Percentiles rank a stretch among this genome's conserved stretches.
Evolutionary conservation across 2,329 filamentous ascomycete genomes (phyloP).

Genomic region (Blastomyces percursus): DNA sequence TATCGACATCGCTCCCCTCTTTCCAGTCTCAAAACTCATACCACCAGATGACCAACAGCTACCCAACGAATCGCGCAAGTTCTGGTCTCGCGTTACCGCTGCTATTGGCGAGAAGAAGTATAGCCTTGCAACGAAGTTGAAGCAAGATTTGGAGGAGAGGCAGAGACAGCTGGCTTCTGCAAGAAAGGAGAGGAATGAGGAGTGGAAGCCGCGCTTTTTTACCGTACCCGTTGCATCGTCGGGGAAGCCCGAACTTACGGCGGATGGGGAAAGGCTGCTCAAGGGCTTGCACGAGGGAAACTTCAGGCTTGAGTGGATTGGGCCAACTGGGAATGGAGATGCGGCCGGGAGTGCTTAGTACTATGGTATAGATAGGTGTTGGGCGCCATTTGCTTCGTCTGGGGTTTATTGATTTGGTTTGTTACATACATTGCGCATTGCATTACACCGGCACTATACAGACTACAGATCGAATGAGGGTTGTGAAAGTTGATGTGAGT

Average conservation of each 20-base stretch:
- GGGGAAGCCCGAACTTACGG: slow-evolving; percentile 52
- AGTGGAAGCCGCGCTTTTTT: slow-evolving; percentile 87
- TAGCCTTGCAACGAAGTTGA: slow-evolving; percentile 69
- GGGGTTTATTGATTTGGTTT: background rate
- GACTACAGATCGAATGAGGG: background rate
- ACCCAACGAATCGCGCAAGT: slow-evolving; percentile 75
- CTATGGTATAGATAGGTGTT: slow-evolving; percentile 11
- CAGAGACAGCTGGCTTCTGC: slow-evolving; percentile 78
- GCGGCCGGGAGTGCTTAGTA: background rate
- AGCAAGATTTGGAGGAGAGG: slow-evolving; percentile 81
- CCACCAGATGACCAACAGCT: slow-evolving; percentile 71
- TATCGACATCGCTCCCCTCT: slow-evolving; percentile 77
- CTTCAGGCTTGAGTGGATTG: slow-evolving; percentile 38
- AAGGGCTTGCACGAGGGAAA: slow-evolving; percentile 44
- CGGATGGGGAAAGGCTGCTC: slow-evolving; percentile 49
- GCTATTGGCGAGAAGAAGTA: slow-evolving; percentile 79
- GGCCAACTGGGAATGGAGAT: slow-evolving; percentile 6
- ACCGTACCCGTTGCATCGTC: slow-evolving; percentile 47
- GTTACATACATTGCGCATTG: background rate
- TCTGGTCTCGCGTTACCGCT: slow-evolving; percentile 80
- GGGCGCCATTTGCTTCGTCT: slow-evolving; percentile 14
- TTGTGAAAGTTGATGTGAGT: background rate
- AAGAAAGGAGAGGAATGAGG: slow-evolving; percentile 55
- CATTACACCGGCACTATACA: background rate
- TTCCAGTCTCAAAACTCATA: slow-evolving; percentile 64